Evolutionary conservation across 331 rosid genomes (phyloP).

Genomic region (Phaseolus coccineus): DNA sequence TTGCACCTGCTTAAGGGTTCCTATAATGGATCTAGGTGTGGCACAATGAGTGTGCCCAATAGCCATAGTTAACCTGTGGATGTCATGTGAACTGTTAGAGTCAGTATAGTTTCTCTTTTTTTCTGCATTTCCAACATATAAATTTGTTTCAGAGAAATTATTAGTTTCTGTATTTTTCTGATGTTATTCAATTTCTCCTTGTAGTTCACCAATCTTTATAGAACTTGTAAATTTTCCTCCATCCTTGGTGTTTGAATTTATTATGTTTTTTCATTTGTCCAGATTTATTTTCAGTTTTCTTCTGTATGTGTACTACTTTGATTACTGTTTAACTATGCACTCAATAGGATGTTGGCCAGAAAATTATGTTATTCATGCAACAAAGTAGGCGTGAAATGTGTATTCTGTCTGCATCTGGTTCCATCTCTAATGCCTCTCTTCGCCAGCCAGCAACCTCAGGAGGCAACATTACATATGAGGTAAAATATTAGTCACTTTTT

Average conservation of each 20-base stretch:
- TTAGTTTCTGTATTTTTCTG: constrained; percentile 9
- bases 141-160: constrained; percentile 18
- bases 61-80: constrained; percentile 16
- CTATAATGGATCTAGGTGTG: constrained; percentile 15
- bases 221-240: constrained; percentile 6
- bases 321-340: constrained; percentile 51
- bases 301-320: constrained; percentile 39
- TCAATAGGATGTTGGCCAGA: constrained; percentile 92
- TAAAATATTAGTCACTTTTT: constrained; percentile 45
- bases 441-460: constrained; percentile 94
- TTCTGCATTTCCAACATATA: constrained; percentile 15
- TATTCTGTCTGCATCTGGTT: constrained; percentile 91
- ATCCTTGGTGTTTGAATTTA: constrained; percentile 35
- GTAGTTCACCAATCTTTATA: constrained; percentile 26
- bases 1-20: constrained; percentile 34
- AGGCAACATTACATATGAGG: constrained; percentile 92
- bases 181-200: constrained; percentile 25
- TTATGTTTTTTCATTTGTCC: constrained; percentile 29
- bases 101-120: constrained; percentile 20
- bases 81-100: constrained; percentile 7
- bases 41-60: constrained; percentile 34
- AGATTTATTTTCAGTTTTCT: constrained; percentile 34
- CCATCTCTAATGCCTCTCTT: constrained; percentile 88
- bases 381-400: constrained; percentile 95
- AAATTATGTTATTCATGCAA: constrained; percentile 90